Evolutionary conservation across 2,329 filamentous ascomycete species (phyloP), one percentile per base, ranked within the genome.

Genomic region (Ascocoryne sarcoides): DNA sequence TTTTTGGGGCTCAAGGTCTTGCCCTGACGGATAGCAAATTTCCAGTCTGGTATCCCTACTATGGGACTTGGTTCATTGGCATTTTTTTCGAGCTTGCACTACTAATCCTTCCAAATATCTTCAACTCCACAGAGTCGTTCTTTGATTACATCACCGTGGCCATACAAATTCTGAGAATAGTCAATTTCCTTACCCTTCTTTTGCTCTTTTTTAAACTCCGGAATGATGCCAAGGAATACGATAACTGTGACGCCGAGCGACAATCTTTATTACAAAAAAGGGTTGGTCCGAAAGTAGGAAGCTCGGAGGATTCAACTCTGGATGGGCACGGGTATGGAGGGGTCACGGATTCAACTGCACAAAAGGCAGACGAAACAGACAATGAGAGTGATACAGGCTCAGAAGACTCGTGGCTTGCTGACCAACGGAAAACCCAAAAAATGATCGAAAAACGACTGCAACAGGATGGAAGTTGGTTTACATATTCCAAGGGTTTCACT

Each of bases 401-500:
- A 1, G 75, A 82, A 51, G 57, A 75, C 62, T 53, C 70, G 32
- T 80, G 65, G 70, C 71, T 69, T 56, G 70, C 63, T 43, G 67
- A 61, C 35, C 65, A 73, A 54, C 67, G 72, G 30, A 67, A 68
- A 56, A 72, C 63, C 36, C 73, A 65, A 57, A 78, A 71, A 60
- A 72, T 63, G 47, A 80, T 75, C 66, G 67, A 77, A 46, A 81
- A 85, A 60, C 75, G 80, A 2, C 68, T 88, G n/a, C 71, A 81
- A 56, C 75, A 82, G 48, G 75, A 82, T 43, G 84, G 84, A 1
- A 85, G 79, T 48, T 90, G 83, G 83, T 71, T 84, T 50, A 74
- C 76, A 32, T 92, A 92, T 54, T 68, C 80, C 19, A 86, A 82
- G 55, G 76, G 80, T 4, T 93, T 88, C 62, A 67, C 69, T 54